Base-by-base conservation (phyloP, 306 rosid species). In the Prinsepia uniflora region DNA sequence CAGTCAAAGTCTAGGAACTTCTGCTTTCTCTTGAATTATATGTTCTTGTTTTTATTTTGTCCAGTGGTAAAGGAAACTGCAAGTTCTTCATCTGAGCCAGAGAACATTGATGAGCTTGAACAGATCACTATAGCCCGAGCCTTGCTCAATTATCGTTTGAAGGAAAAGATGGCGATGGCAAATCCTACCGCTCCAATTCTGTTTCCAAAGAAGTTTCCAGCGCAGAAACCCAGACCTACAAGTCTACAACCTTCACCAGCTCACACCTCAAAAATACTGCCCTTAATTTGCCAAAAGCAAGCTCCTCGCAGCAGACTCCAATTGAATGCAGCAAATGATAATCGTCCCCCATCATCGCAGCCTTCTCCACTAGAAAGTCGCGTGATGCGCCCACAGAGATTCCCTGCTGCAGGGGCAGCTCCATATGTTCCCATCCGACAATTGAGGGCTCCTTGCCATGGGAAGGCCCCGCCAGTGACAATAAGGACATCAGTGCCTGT, bases 41-140 rank as follows among this genome's bases (percentile, higher is more conserved):
- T 75, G 30, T 64, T 30, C 36, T 30, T 30, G 2, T 30, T 30
- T 76, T 77, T 83, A 30, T 63, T 49, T 53, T 86, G 76, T 62
- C 72, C 84, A 93, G 96, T 90, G 96, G 93, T 92, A 59, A 94
- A 91, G 82, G 97, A 89, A 71, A 81, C 96, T 47, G 88, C 96
- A 30, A 87, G 88, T 61, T 91, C 97, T 53, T 90, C 99, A 57
- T 82, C 89, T 45, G 99, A 95, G 76, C 87, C 90, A 2, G 99
- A 95, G 56, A 88, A 73, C 87, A 89, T 67, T 22, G 99, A 95
- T 62, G 99, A 95, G 74, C 75, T 91, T 69, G 99, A 95, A 79
- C 99, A 95, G 82, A 91, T 91, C 83, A 91, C 97, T 3, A 85
- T 95, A 81, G 96, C 99, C 6, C 84, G 97, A 64, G 96, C 99